Conservation (phyloP, 2,329 filamentous ascomycete species). For the Calonectria honghensis region DNA sequence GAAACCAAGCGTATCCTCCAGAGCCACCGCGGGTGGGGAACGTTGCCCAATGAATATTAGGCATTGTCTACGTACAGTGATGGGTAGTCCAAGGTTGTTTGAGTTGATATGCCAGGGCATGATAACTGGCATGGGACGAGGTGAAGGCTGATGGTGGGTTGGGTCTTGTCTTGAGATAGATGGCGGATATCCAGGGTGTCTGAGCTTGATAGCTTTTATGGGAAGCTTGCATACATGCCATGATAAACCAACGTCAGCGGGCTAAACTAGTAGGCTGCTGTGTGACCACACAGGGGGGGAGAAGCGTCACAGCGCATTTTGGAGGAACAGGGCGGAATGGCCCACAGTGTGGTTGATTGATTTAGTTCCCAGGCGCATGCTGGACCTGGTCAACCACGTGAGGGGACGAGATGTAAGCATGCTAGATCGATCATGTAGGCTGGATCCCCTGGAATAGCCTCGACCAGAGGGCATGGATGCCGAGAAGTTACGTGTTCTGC, state of each 20-base stretch:
- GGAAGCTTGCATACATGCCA: constrained; percentile 9
- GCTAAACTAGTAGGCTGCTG: constrained; percentile 1
- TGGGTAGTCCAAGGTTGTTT: no score
- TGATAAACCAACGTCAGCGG: not conserved
- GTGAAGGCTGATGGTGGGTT: not conserved
- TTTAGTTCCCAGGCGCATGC: not conserved
- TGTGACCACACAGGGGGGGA: constrained; percentile 13
- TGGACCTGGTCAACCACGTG: constrained; percentile 34
- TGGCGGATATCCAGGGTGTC: not conserved
- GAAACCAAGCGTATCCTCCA: not conserved
- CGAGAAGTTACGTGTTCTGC: not conserved
- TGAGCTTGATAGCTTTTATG: not conserved
- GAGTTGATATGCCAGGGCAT: not conserved
- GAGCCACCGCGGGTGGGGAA: not conserved
- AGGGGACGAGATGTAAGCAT: constrained; percentile 32
- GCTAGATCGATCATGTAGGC: constrained; percentile 37
- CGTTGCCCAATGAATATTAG: not conserved
- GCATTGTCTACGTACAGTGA: not conserved
- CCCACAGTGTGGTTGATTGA: constrained; percentile 11
- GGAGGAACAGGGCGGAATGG: constrained; percentile 13
- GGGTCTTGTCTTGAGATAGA: not conserved
- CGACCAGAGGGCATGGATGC: constrained; percentile 4
- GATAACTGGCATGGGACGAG: not conserved
- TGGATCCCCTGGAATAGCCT: constrained; percentile 23
- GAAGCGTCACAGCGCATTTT: constrained; percentile 22